Evolutionary conservation across 208 protist genomes (phyloP).

Genomic region (Eutreptiella sp.): DNA sequence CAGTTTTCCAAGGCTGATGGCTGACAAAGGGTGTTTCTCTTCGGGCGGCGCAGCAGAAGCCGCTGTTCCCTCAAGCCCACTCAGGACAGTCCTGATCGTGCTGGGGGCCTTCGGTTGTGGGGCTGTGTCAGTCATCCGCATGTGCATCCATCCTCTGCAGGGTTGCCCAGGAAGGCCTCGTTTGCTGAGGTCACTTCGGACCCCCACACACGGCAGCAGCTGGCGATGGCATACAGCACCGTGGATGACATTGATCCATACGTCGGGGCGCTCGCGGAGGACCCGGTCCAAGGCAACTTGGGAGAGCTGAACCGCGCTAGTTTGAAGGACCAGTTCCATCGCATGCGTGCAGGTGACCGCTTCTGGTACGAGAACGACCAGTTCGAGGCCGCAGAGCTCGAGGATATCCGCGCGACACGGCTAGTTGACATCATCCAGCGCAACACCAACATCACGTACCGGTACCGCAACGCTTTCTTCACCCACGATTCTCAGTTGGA

Average conservation of each 20-base stretch:
- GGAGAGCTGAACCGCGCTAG: conserved; percentile 7
- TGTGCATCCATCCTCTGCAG: no score
- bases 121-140: no score
- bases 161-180: conserved; percentile 1
- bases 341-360: conserved; percentile 20
- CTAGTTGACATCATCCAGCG: background rate
- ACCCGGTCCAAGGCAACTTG: conserved; percentile 19
- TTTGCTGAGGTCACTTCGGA: background rate
- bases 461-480: no score
- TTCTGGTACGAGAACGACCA: conserved; percentile 22
- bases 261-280: conserved; percentile 32
- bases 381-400: background rate
- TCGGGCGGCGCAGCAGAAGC: no score
- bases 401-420: background rate
- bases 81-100: no score
- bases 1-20: no score
- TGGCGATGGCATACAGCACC: conserved; percentile 13
- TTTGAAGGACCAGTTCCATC: conserved; percentile 26
- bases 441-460: no score
- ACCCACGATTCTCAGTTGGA: no score
- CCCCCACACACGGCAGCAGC: background rate
- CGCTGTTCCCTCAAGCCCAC: no score
- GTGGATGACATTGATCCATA: conserved; percentile 29
- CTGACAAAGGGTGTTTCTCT: no score
- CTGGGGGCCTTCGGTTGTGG: no score